Evolutionary conservation across 23 red algal species (phyloP).

Genomic region (Agarophyton chilense): DNA sequence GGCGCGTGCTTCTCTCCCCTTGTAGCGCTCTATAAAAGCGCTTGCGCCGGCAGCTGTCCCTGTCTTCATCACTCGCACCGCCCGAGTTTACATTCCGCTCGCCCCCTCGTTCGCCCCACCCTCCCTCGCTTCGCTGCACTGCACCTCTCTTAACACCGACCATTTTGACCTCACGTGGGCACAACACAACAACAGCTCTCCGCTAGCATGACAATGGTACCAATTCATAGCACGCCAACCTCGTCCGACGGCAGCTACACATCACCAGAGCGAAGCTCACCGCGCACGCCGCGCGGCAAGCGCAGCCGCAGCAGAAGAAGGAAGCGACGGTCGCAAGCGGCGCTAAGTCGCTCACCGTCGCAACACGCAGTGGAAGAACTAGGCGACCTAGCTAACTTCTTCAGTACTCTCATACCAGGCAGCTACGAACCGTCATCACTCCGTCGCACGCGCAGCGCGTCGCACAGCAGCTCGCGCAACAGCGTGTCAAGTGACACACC

Average conservation of each 20-base stretch:
- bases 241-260: too few relatives aligned
- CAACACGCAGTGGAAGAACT: conserved; percentile 30
- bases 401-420: neutral
- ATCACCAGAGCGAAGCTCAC: neutral
- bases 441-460: neutral
- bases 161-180: too few relatives aligned
- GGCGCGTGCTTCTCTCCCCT: too few relatives aligned
- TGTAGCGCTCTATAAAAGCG: neutral
- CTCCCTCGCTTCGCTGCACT: too few relatives aligned
- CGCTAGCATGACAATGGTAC: too few relatives aligned
- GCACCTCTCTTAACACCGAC: too few relatives aligned
- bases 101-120: too few relatives aligned
- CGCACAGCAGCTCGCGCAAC: neutral
- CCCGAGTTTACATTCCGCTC: too few relatives aligned
- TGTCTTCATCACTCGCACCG: too few relatives aligned
- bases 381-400: conserved; percentile 14
- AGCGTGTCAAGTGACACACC: neutral
- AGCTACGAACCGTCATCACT: neutral
- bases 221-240: too few relatives aligned
- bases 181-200: too few relatives aligned
- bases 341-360: neutral
- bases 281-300: neutral
- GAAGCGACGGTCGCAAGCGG: neutral
- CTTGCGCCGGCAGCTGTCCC: neutral
- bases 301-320: neutral